Evolutionary conservation across 305 asterid genomes (phyloP), one percentile per base, ranked within the genome.

Genomic region (Rubia tinctorum): DNA sequence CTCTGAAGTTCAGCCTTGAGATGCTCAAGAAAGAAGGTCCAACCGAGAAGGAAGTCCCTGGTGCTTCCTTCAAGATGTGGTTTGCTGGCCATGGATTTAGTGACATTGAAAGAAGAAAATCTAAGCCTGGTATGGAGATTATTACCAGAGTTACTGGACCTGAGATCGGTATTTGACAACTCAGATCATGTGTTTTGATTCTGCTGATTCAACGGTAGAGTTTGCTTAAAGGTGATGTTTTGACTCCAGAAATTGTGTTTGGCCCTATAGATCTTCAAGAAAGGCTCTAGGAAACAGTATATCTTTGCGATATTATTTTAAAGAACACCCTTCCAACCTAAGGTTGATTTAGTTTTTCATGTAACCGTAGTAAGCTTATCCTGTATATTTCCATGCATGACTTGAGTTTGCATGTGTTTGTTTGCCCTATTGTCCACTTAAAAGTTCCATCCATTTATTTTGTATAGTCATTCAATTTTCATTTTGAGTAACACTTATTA

Each of bases 131-230:
- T 27, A 27, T 27, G 30, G 30, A 27, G 30, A 27, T 27, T 27
- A 27, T 89, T 34, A 90, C 97, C 6, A 89, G 99, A 82, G 95
- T 94, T 49, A 82, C 43, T 74, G 99, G 99, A 61, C 99, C 99
- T 3, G 97, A 94, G 89, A 86, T 90, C 69, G 99, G 99, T 94
- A 94, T 79, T 34, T 86, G 56, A 84, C 97, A 7, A 94, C 97
- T 69, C 97, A 97, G 0, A 86, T 94, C 45, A 77, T 89, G 95
- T 42, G 96, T 90, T 44, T 91, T 94, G 20, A 73, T 91, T 73
- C 71, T 88, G 68, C 81, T 93, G 73, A 76, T 75, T 8, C 84
- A 84, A 12, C 87, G 97, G 6, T 83, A 78, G 27, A 78, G 82
- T 75, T 83, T 91, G 76, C 96, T 97, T 0, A 86, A 82, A 65